Percentiles rank a stretch among this genome's conserved stretches.
These are phyloP conservation scores for Corylus avellana DNA, from an alignment of 306 rosid genomes.

Conservation along the genomic window DNA sequence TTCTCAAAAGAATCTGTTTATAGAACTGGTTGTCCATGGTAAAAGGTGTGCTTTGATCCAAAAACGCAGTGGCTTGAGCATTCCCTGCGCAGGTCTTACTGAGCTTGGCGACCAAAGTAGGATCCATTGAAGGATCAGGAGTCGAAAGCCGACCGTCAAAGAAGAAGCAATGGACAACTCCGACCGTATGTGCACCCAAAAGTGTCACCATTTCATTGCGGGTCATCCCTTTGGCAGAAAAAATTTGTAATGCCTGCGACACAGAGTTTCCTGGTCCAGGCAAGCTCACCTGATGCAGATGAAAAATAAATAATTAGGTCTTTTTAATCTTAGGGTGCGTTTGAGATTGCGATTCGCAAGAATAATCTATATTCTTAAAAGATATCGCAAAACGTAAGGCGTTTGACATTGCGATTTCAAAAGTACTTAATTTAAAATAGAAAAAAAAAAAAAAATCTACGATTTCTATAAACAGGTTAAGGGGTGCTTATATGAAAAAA, in stretches of 20 bases:
- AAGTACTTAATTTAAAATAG: too few relatives aligned
- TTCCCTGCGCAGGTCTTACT: constrained; percentile 1
- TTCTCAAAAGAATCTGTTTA: constrained; percentile 26
- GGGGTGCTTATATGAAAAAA: too few relatives aligned
- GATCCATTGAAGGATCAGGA: constrained; percentile 49
- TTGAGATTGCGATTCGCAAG: too few relatives aligned
- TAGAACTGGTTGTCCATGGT: constrained; percentile 48
- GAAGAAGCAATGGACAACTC: constrained; percentile 52
- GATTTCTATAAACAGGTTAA: too few relatives aligned
- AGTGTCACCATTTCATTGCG: constrained; percentile 56
- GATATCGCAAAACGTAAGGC: too few relatives aligned
- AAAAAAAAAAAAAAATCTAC: too few relatives aligned
- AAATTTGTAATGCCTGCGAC: neutral
- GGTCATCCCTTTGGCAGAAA: constrained; percentile 30
- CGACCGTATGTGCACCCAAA: constrained; percentile 66
- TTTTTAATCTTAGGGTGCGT: too few relatives aligned
- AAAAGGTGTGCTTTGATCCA: constrained; percentile 53
- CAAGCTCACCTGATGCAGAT: constrained; percentile 7
- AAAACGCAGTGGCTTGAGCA: constrained; percentile 18
- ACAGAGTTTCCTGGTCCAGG: constrained; percentile 40
- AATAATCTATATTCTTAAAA: too few relatives aligned
- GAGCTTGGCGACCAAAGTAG: constrained; percentile 29
- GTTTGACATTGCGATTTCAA: too few relatives aligned
- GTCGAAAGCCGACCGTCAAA: constrained; percentile 34
- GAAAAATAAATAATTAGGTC: too few relatives aligned